Evolutionary conservation across 2,329 filamentous ascomycete genomes (phyloP).

Genomic region (Lasiodiplodia theobromae): DNA sequence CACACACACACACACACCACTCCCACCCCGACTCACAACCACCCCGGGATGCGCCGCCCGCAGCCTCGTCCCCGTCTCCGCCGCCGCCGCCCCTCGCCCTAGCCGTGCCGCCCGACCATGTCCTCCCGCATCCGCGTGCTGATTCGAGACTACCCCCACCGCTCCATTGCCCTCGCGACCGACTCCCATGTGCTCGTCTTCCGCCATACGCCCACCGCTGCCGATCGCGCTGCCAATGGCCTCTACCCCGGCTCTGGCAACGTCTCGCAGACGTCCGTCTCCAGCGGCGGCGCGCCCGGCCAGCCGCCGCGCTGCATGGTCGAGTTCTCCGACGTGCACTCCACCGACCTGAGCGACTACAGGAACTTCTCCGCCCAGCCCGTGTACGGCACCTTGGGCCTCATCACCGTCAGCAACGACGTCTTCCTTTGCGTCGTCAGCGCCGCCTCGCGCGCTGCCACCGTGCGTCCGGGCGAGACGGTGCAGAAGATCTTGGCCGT

Average conservation of each 20-base stretch:
- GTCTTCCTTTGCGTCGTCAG: constrained; percentile 93
- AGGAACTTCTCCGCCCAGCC: constrained; percentile 72
- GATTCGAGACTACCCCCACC: constrained; percentile 79
- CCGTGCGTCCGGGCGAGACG: constrained; percentile 84
- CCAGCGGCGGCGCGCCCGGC: constrained; percentile 45
- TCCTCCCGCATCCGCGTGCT: constrained; percentile 71
- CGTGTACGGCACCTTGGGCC: constrained; percentile 84
- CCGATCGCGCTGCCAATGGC: constrained; percentile 51
- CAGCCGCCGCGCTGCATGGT: constrained; percentile 77
- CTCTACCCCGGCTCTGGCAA: constrained; percentile 54
- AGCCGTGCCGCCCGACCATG: constrained; percentile 20
- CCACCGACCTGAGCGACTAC: constrained; percentile 76
- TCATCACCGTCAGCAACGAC: constrained; percentile 83
- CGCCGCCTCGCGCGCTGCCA: constrained; percentile 78
- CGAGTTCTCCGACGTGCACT: constrained; percentile 74
- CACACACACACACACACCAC: neutral
- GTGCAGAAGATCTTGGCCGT: constrained; percentile 86
- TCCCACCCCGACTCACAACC: neutral
- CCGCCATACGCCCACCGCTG: constrained; percentile 74
- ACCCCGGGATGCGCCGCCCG: constrained; percentile 9
- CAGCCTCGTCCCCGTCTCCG: neutral
- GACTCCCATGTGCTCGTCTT: constrained; percentile 83
- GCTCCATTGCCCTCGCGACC: constrained; percentile 86
- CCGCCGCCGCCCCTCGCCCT: constrained; percentile 13
- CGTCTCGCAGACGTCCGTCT: constrained; percentile 63